Base-by-base conservation (phyloP, 129 eudicot genomes). In the Pseudognaphalium luteoalbum region DNA sequence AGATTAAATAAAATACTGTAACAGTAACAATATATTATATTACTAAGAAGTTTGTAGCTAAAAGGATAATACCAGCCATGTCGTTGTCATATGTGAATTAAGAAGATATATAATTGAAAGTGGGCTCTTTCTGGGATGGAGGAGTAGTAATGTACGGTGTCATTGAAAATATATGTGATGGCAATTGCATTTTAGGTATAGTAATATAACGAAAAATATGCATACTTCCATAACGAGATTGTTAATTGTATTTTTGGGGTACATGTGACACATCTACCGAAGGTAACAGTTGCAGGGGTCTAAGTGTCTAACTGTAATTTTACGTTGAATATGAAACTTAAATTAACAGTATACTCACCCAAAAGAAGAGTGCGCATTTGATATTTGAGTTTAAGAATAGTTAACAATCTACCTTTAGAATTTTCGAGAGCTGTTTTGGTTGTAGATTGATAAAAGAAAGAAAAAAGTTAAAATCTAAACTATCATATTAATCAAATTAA, bases 81-180 rank as follows among this genome's bases (percentile, higher is more conserved):
- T 29, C 22, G 65, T 59, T 20, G 34, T 60, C 52, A 44, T 44
- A 11, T 44, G 52, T 20, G 20, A 15, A 16, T 64, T 54, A 54
- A 64, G 52, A 61, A 41, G 60, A 41, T 74, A 30, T n/a, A 71
- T n/a, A 74, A 21, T 16, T 41, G 60, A 11, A 74, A 74, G 9
- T 74, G 47, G 42, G 33, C 41, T 41, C 28, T 60, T 61, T 61
- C 44, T 22, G 67, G 16, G 78, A 47, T 25, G 65, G 44, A 71
- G 61, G 65, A 59, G n/a, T 60, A 22, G 66, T 60, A 10, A 60
- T 20, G 25, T 60, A 60, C 2, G 2, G 34, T 60, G 16, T 60
- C 15, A 60, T 14, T 11, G 66, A 14, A 60, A 60, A 60, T 60
- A 59, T 20, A 59, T 59, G 32, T 7, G 16, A 21, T 5, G 16